Percentiles rank a stretch among this genome's conserved stretches.
Conservation (phyloP, 2,329 filamentous ascomycete species). For the Monosporascus cannonballus region DNA sequence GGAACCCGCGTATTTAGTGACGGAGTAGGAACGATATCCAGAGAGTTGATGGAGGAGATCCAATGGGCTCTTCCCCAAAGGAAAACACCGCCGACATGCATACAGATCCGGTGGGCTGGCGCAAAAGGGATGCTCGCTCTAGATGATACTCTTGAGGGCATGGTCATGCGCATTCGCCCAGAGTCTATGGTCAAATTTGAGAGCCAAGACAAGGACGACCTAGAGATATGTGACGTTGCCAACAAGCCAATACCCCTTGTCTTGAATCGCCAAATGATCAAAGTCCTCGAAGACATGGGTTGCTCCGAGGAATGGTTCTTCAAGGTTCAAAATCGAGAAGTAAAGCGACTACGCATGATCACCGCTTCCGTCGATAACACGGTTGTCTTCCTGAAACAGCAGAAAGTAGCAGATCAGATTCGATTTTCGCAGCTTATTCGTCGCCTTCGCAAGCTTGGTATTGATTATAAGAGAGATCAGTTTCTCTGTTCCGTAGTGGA, state of each 20-base stretch:
- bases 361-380: conserved; percentile 56
- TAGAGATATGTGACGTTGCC: conserved; percentile 68
- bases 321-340: conserved; percentile 54
- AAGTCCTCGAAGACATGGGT: conserved; percentile 76
- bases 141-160: conserved; percentile 53
- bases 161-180: conserved; percentile 53
- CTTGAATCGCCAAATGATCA: conserved; percentile 76
- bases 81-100: conserved; percentile 51
- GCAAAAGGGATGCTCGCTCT: conserved; percentile 75
- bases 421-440: conserved; percentile 57
- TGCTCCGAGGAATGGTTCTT: conserved; percentile 55
- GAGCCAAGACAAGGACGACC: conserved; percentile 43
- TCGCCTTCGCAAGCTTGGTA: conserved; percentile 46
- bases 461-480: conserved; percentile 60
- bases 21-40: conserved; percentile 70
- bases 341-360: conserved; percentile 53
- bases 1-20: conserved; percentile 65
- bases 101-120: conserved; percentile 70
- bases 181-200: conserved; percentile 77
- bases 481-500: conserved; percentile 71
- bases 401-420: conserved; percentile 55
- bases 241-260: conserved; percentile 62
- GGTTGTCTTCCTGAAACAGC: conserved; percentile 56
- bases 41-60: conserved; percentile 50
- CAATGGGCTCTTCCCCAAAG: conserved; percentile 46